Percentiles rank a stretch among this genome's conserved stretches.
These are phyloP conservation scores for Melanopsichium pennsylvanicum DNA, from an alignment of 1,284 basidiomycete species.

Conservation along the genomic window DNA sequence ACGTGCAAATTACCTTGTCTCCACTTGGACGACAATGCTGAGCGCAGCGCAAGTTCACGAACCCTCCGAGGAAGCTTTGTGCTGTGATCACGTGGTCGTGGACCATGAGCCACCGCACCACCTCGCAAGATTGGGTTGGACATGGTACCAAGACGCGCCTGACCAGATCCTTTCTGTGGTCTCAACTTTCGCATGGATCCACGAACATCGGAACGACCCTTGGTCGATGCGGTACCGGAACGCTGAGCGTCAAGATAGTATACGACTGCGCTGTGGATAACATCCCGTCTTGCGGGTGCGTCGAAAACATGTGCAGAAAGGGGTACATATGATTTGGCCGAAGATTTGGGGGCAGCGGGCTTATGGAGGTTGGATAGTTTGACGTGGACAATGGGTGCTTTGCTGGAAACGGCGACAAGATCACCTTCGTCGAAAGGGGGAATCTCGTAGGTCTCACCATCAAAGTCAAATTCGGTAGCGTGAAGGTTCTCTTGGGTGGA, in stretches of 20 bases:
- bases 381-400: constrained; percentile 45
- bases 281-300: constrained; percentile 82
- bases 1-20: constrained; percentile 78
- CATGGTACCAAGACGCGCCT: constrained; percentile 85
- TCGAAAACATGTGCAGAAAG: constrained; percentile 85
- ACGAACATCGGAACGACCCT: constrained; percentile 86
- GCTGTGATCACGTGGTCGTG: constrained; percentile 87
- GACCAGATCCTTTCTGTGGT: constrained; percentile 89
- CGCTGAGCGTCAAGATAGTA: constrained; percentile 88
- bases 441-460: constrained; percentile 24
- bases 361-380: constrained; percentile 40
- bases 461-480: constrained; percentile 34
- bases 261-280: constrained; percentile 89
- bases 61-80: constrained; percentile 89
- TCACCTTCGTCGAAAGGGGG: constrained; percentile 36
- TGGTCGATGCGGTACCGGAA: constrained; percentile 88
- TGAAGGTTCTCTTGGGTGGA: constrained; percentile 18
- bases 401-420: constrained; percentile 38
- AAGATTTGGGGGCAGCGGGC: background rate
- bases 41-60: constrained; percentile 88
- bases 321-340: constrained; percentile 68
- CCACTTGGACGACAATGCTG: constrained; percentile 83
- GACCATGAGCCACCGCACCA: constrained; percentile 89
- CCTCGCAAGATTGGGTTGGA: constrained; percentile 89
- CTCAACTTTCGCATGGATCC: constrained; percentile 88